A percentile compares a stretch with the other conserved stretches of the same genome.
phyloP scores from a whole-genome alignment of 192 early-diverging fungal species.

The Chytriomyces sp. region DNA sequence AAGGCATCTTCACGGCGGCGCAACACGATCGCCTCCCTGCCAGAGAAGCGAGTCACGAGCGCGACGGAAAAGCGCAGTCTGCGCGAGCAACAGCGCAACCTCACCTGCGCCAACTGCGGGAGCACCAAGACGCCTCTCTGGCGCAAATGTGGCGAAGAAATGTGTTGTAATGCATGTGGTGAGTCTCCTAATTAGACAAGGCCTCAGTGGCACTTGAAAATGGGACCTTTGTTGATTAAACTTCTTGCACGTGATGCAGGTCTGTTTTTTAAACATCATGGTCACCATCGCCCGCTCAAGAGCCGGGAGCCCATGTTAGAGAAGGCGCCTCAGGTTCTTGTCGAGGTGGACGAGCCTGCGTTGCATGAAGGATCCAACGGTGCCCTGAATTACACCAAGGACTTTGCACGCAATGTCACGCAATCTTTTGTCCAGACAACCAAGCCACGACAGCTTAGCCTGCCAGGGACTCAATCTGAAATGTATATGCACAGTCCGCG shows the following conservation, averaged over 20 bases:
- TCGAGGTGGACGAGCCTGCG: neutral
- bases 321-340: neutral
- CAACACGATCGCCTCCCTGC: neutral
- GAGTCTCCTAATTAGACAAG: neutral
- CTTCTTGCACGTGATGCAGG: neutral
- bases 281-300: neutral
- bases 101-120: constrained; percentile 69
- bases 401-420: neutral
- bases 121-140: constrained; percentile 77
- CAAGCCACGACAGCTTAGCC: neutral
- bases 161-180: constrained; percentile 88
- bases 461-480: neutral
- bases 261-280: neutral
- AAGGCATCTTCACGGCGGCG: neutral
- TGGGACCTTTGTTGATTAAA: neutral
- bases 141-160: constrained; percentile 76
- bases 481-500: neutral
- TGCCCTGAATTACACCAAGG: neutral
- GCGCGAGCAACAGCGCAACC: constrained; percentile 44
- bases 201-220: neutral
- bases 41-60: neutral
- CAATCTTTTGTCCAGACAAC: neutral
- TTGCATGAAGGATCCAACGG: neutral
- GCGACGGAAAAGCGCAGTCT: constrained; percentile 39
- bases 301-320: neutral